Conservation (phyloP, 495 filamentous ascomycete species). For the Aspergillus sclerotioniger region DNA sequence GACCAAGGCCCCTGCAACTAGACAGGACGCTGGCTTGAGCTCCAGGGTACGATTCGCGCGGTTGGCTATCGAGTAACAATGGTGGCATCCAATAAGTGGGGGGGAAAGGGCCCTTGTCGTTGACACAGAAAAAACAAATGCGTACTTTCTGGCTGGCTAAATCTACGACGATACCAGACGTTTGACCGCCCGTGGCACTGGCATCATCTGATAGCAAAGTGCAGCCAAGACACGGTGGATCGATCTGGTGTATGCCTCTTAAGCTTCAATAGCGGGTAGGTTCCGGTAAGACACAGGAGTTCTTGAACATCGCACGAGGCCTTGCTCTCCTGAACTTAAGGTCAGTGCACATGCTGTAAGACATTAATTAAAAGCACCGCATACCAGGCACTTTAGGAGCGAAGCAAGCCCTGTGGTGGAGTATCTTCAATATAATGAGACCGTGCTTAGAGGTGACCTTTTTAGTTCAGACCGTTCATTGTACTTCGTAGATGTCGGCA, state of each 20-base stretch:
- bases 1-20: background rate
- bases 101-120: background rate
- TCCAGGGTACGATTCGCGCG: background rate
- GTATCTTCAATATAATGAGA: background rate
- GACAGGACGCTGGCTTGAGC: background rate
- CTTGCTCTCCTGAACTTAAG: background rate
- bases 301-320: background rate
- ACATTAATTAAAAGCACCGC: background rate
- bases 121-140: background rate
- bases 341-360: constrained; percentile 1
- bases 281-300: background rate
- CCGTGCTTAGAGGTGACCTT: too few relatives aligned
- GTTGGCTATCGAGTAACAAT: background rate
- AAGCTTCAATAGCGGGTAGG: constrained; percentile 1
- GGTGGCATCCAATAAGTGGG: background rate
- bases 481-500: too few relatives aligned
- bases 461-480: too few relatives aligned
- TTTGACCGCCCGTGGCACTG: background rate
- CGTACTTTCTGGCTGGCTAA: background rate
- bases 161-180: background rate
- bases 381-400: background rate
- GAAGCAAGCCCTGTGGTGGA: background rate
- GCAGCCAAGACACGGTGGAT: background rate
- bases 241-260: background rate
- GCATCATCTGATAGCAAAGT: background rate